phyloP scores from a whole-genome alignment of 129 eudicot species.

The Artemisia annua region DNA sequence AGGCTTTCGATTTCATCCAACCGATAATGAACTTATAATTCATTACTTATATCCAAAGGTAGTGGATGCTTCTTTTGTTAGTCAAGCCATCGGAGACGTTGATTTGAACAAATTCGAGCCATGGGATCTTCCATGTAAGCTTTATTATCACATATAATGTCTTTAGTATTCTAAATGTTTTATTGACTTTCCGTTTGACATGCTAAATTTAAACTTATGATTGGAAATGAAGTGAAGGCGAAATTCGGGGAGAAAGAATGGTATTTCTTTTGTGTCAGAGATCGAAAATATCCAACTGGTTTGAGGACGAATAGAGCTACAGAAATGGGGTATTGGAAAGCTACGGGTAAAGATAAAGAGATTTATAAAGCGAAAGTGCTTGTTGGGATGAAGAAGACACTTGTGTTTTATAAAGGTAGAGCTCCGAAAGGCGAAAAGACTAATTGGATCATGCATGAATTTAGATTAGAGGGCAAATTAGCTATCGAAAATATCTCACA shows the following conservation, averaged over 20 bases:
- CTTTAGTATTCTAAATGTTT: background rate
- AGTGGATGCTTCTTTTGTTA: slow-evolving; percentile 36
- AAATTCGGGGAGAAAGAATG: slow-evolving; percentile 85
- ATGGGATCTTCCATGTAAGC: slow-evolving; percentile 88
- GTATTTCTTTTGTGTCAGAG: slow-evolving; percentile 83
- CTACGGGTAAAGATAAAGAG: too few species aligned
- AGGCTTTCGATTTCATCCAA: slow-evolving; percentile 81
- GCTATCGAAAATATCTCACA: slow-evolving; percentile 33
- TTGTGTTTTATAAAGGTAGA: slow-evolving; percentile 70
- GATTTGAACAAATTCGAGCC: slow-evolving; percentile 83
- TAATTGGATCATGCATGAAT: slow-evolving; percentile 88
- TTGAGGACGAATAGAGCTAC: too few species aligned
- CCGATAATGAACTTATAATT: slow-evolving; percentile 73
- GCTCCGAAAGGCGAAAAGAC: slow-evolving; percentile 76
- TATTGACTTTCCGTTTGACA: background rate
- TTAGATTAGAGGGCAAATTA: slow-evolving; percentile 49
- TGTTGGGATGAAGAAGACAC: slow-evolving; percentile 75
- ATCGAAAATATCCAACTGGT: slow-evolving; percentile 73
- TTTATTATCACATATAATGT: background rate
- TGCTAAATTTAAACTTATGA: slow-evolving; percentile 6
- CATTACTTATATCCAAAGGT: slow-evolving; percentile 64
- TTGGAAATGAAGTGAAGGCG: slow-evolving; percentile 56
- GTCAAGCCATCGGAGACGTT: slow-evolving; percentile 77
- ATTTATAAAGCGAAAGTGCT: slow-evolving; percentile 44
- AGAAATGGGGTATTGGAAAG: too few species aligned